Evolutionary conservation across 768 basidiomycete genomes (phyloP).

Genomic region (Macrolepiota albuminosa): DNA sequence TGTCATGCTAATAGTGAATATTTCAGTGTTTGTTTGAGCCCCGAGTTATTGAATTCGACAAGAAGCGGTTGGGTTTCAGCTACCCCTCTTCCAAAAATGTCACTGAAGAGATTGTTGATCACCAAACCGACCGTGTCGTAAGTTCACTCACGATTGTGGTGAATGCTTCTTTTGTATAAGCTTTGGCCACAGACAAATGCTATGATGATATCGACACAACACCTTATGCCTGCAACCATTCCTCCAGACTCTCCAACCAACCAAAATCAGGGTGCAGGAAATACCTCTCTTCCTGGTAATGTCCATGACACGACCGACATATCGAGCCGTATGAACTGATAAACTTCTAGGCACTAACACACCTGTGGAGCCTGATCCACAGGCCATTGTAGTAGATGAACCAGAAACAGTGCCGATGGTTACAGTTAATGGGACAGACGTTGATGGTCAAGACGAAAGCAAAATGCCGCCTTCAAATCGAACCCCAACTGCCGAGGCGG

Average conservation of each 20-base stretch:
- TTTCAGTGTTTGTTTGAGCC: conserved; percentile 91
- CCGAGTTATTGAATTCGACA: conserved; percentile 84
- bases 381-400: conserved; percentile 27
- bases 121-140: conserved; percentile 49
- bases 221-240: conserved; percentile 47
- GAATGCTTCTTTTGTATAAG: conserved; percentile 5
- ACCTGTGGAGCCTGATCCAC: conserved; percentile 24
- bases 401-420: conserved; percentile 26
- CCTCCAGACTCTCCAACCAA: conserved; percentile 22
- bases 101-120: conserved; percentile 71
- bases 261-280: conserved; percentile 6
- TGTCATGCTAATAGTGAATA: neutral
- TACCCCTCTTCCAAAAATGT: conserved; percentile 51
- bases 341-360: conserved; percentile 13
- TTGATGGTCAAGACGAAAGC: conserved; percentile 46
- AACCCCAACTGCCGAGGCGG: conserved; percentile 6
- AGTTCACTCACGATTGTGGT: conserved; percentile 14
- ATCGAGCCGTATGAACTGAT: neutral
- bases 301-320: neutral
- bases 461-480: conserved; percentile 26
- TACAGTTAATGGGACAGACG: conserved; percentile 31
- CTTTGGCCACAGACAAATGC: conserved; percentile 64
- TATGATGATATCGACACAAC: conserved; percentile 88
- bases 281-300: conserved; percentile 14
- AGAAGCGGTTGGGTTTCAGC: conserved; percentile 52